These are phyloP conservation scores for Pythium sp. DNA, from an alignment of 352 stramenopile genomes.

Conservation along the genomic window DNA sequence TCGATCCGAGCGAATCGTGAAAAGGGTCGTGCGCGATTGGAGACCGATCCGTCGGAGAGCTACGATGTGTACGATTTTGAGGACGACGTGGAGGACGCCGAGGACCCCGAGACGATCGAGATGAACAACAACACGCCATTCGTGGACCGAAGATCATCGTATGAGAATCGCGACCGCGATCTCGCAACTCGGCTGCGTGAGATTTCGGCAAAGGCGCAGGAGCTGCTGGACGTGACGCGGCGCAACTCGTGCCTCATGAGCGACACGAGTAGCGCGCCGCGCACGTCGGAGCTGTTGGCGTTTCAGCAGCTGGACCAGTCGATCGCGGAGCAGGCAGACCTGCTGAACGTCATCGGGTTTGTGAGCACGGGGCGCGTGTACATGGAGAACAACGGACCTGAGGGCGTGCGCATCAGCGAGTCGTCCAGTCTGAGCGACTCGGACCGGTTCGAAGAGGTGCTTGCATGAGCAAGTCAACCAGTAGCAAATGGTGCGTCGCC, in stretches of 20 bases:
- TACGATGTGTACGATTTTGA: constrained; percentile 57
- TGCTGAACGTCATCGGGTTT: constrained; percentile 74
- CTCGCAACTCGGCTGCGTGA: constrained; percentile 56
- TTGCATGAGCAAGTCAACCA: constrained; percentile 26
- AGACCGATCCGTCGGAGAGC: constrained; percentile 66
- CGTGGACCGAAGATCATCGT: constrained; percentile 33
- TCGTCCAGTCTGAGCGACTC: constrained; percentile 48
- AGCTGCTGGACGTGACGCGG: constrained; percentile 59
- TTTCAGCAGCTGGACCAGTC: constrained; percentile 72
- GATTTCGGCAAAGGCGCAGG: constrained; percentile 61
- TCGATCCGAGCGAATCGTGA: constrained; percentile 43
- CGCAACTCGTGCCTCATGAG: constrained; percentile 80
- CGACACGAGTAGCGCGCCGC: constrained; percentile 63
- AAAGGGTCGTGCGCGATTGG: constrained; percentile 39
- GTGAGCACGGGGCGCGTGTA: constrained; percentile 74
- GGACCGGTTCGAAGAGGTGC: constrained; percentile 68
- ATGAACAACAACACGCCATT: constrained; percentile 28
- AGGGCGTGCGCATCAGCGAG: constrained; percentile 65
- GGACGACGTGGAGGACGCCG: constrained; percentile 22
- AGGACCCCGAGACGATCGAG: constrained; percentile 30
- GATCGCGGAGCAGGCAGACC: constrained; percentile 68
- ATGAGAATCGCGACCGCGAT: constrained; percentile 44
- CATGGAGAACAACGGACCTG: constrained; percentile 52
- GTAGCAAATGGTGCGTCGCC: background rate
- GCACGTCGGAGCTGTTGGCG: constrained; percentile 54